phyloP scores from a whole-genome alignment of 768 basidiomycete species.

The Mycena floridula region DNA sequence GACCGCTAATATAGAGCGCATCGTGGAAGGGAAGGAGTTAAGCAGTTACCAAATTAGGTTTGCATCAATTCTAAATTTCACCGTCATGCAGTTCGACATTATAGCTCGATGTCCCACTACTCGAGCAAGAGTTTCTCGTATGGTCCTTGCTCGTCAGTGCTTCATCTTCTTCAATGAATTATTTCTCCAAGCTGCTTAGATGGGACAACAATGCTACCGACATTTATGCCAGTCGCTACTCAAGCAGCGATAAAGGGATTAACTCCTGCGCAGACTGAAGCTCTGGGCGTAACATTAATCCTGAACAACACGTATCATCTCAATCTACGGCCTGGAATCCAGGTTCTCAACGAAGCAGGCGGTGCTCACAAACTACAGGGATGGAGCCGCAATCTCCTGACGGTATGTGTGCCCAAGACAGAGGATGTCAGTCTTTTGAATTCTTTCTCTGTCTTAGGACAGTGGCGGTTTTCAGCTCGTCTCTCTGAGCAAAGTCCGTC shows the following conservation, averaged over 20 bases:
- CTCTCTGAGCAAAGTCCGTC: constrained; percentile 76
- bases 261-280: constrained; percentile 79
- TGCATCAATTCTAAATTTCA: no score
- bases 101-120: constrained; percentile 80
- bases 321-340: constrained; percentile 76
- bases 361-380: constrained; percentile 90
- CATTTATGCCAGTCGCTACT: constrained; percentile 93
- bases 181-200: constrained; percentile 35
- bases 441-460: constrained; percentile 40
- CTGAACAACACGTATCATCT: constrained; percentile 91
- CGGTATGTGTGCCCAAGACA: constrained; percentile 37
- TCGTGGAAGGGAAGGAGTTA: constrained; percentile 9
- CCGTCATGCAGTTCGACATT: constrained; percentile 72
- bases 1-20: constrained; percentile 9
- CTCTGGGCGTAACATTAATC: constrained; percentile 75
- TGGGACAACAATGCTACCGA: constrained; percentile 77
- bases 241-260: constrained; percentile 90
- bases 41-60: neutral
- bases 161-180: constrained; percentile 4
- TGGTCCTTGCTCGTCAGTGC: constrained; percentile 72
- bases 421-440: constrained; percentile 4
- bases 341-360: constrained; percentile 66
- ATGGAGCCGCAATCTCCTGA: constrained; percentile 81
- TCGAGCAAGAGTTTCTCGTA: constrained; percentile 75
- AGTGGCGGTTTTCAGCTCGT: constrained; percentile 90